Conservation (phyloP, 331 rosid species). For the Erythrophleum ivorense region DNA sequence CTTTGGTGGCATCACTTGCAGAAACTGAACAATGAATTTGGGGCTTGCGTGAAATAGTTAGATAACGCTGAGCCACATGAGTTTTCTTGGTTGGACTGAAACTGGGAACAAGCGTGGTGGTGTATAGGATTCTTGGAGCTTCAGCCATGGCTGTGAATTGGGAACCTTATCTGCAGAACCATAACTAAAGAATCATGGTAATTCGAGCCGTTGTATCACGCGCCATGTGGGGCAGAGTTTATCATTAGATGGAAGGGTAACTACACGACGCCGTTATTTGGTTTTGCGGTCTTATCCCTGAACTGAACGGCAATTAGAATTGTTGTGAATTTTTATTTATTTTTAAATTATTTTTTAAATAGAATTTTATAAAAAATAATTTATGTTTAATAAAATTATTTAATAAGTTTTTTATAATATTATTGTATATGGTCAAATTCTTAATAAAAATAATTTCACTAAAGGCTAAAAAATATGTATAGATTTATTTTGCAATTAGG, state of each 20-base stretch:
- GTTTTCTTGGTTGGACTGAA: constrained; percentile 47
- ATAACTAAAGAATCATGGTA: neutral
- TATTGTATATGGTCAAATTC: no score
- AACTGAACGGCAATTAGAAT: no score
- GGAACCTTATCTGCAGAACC: constrained; percentile 59
- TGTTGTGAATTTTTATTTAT: no score
- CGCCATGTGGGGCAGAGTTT: constrained; percentile 14
- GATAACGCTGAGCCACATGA: constrained; percentile 37
- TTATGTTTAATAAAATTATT: neutral
- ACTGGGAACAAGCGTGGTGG: constrained; percentile 51
- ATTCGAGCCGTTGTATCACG: constrained; percentile 22
- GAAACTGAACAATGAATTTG: constrained; percentile 59
- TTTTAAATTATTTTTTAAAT: neutral
- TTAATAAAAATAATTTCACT: no score
- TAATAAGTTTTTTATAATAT: neutral
- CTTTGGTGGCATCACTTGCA: constrained; percentile 45
- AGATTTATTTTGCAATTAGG: no score
- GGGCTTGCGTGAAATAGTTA: constrained; percentile 40
- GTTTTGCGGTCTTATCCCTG: no score
- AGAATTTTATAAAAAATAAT: no score
- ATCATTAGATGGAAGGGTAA: neutral
- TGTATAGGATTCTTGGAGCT: constrained; percentile 56
- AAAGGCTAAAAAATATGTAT: no score
- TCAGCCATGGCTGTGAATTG: constrained; percentile 65
- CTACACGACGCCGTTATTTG: neutral